Evolutionary conservation across 495 filamentous ascomycete species (phyloP).

Genomic region (Podospora tetraspora): DNA sequence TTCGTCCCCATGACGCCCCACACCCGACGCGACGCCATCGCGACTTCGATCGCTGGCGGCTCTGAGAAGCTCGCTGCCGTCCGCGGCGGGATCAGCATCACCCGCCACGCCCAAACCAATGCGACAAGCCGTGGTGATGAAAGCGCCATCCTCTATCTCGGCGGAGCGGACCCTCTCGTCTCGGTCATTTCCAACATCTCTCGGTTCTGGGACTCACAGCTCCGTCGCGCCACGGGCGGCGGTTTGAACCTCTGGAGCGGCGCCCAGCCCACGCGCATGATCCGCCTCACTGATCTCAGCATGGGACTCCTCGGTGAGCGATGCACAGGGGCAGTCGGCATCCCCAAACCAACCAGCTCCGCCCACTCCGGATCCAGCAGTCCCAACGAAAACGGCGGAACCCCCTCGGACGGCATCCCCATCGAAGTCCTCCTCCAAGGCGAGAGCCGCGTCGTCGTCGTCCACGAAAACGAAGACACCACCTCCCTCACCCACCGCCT

Average conservation of each 20-base stretch:
- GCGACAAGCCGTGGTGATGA: constrained; percentile 54
- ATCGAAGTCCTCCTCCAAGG: constrained; percentile 58
- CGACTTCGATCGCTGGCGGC: constrained; percentile 26
- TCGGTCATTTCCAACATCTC: constrained; percentile 58
- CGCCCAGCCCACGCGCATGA: constrained; percentile 41
- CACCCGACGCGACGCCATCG: constrained; percentile 55
- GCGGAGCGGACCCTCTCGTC: constrained; percentile 53
- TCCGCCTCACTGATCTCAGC: constrained; percentile 44
- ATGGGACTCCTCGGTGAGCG: constrained; percentile 62
- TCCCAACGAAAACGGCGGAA: constrained; percentile 23
- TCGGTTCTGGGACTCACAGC: constrained; percentile 58
- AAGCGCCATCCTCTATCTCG: constrained; percentile 62
- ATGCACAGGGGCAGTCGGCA: constrained; percentile 53
- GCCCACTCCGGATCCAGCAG: constrained; percentile 24
- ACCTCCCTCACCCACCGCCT: constrained; percentile 33
- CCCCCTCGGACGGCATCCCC: constrained; percentile 35
- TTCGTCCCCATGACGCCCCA: constrained; percentile 84
- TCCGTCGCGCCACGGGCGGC: constrained; percentile 54
- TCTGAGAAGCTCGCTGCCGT: constrained; percentile 35
- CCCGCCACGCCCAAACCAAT: constrained; percentile 35
- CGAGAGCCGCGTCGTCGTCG: constrained; percentile 57
- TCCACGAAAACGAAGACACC: constrained; percentile 43
- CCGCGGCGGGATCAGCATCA: constrained; percentile 62
- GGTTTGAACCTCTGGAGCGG: constrained; percentile 56
- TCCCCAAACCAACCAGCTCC: constrained; percentile 36